Evolutionary conservation across 2,329 filamentous ascomycete genomes (phyloP), one percentile per base, ranked within the genome.

Genomic region (Aspergillus sergii): DNA sequence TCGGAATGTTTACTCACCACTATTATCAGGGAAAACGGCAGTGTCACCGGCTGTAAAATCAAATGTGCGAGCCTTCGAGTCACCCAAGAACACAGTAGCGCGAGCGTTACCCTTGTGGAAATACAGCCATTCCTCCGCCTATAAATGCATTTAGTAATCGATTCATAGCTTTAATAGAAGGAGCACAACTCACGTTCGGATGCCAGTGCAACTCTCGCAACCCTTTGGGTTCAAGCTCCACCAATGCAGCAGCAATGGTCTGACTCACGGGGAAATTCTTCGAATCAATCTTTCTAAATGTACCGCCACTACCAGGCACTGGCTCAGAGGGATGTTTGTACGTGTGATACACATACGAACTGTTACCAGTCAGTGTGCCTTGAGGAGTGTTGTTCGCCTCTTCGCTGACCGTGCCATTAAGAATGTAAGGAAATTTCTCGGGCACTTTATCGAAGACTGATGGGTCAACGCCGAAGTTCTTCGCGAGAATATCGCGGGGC

Each of bases 61-160:
- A 70, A 91, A 90, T 0, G 88, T 91, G 7, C 88, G 83, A 3
- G 88, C 83, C 60, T 85, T 85, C 12, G 81, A 79, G 69, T 82
- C 84, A 8, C 88, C 89, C 55, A 87, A 86, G 72, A 90, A 91
- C 3, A 89, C 85, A 0, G 88, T 90, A 0, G 88, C 88, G 30
- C 85, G 84, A 0, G 80, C 89, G 2, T 81, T 76, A 28, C 88
- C 89, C 63, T 85, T 79, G 72, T 89, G 87, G 78, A 91, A 91
- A 76, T 90, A 91, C 2, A 91, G 76, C 89, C 89, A 91, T 73
- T 91, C 89, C 68, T 90, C 87, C 16, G 86, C 86, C 85, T 88
- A 12, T 16, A 16, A 9, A 45, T 11, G 2, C 2, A 8, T 12
- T n/a, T 36, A 12, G 23, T 1, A 19, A 28, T 1, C 26, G 1